Evolutionary conservation across 805 yeast genomes (phyloP).

Genomic region (Pichia nakasei): DNA sequence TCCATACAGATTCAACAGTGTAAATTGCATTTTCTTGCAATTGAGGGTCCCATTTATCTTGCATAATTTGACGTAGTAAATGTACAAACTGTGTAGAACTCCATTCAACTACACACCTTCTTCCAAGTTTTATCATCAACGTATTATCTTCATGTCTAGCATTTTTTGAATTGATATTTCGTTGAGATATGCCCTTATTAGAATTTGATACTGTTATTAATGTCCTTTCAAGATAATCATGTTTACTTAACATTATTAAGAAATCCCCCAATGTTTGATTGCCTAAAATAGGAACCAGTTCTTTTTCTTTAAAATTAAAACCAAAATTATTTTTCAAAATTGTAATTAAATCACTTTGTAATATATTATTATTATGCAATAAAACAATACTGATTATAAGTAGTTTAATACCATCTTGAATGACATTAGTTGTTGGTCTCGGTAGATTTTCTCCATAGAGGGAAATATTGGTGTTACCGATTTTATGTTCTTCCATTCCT

Average conservation of each 20-base stretch:
- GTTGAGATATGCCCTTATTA: not conserved
- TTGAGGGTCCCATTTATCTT: conserved; percentile 24
- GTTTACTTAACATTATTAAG: conserved; percentile 17
- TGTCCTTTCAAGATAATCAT: conserved; percentile 19
- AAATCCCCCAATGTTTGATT: conserved; percentile 17
- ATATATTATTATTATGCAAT: conserved; percentile 22
- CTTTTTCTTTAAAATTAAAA: conserved; percentile 16
- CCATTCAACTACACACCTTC: conserved; percentile 23
- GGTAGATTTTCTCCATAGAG: conserved; percentile 17
- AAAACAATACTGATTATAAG: conserved; percentile 20
- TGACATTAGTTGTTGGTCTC: conserved; percentile 16
- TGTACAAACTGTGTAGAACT: conserved; percentile 17
- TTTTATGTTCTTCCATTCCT: conserved; percentile 4
- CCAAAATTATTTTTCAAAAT: conserved; percentile 19
- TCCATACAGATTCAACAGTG: conserved; percentile 19
- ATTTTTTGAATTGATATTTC: conserved; percentile 1
- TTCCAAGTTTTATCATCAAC: conserved; percentile 22
- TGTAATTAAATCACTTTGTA: conserved; percentile 20
- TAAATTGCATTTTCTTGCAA: conserved; percentile 19
- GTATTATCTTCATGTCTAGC: conserved; percentile 17
- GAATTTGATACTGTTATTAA: not conserved
- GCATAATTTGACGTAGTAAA: conserved; percentile 19
- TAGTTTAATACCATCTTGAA: conserved; percentile 21
- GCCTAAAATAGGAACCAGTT: conserved; percentile 14
- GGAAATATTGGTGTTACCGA: not conserved